phyloP scores from a whole-genome alignment of 2,329 filamentous ascomycete species.

The Aschersonia sp. region DNA sequence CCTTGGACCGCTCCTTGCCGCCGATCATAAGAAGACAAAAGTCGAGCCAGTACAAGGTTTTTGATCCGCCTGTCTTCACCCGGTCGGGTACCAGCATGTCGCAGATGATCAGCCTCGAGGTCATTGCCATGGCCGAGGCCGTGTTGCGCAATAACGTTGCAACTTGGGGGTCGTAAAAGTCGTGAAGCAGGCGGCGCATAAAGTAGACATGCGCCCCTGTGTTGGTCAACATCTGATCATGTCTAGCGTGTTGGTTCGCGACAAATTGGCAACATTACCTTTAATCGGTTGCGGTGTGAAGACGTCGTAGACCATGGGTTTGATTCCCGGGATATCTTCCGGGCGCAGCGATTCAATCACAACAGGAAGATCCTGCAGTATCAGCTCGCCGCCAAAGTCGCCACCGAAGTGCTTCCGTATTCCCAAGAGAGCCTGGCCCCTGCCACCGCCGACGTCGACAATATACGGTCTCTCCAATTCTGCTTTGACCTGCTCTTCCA shows the following conservation, averaged over 20 bases:
- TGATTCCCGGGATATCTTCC: constrained; percentile 11
- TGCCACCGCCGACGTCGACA: constrained; percentile 14
- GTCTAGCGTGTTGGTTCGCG: background rate
- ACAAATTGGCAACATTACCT: constrained; percentile 4
- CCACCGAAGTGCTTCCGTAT: constrained; percentile 11
- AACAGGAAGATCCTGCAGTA: constrained; percentile 16
- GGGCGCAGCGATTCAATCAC: constrained; percentile 13
- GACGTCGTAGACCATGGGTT: constrained; percentile 11
- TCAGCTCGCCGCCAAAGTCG: constrained; percentile 11
- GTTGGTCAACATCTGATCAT: background rate
- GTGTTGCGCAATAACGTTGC: constrained; percentile 11
- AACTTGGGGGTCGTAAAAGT: constrained; percentile 13
- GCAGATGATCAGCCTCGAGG: constrained; percentile 15
- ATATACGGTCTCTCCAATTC: constrained; percentile 14
- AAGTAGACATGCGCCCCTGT: constrained; percentile 15
- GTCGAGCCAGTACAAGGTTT: constrained; percentile 14
- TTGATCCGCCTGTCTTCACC: constrained; percentile 9
- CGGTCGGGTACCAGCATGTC: constrained; percentile 17
- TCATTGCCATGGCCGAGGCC: constrained; percentile 11
- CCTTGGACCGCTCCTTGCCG: constrained; percentile 14
- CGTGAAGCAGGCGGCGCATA: constrained; percentile 14
- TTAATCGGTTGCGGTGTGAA: constrained; percentile 12
- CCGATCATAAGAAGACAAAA: constrained; percentile 11
- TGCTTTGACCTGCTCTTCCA: constrained; percentile 12
- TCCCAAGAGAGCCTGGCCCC: constrained; percentile 12